Conservation (phyloP, 2,329 filamentous ascomycete species). For the Tolypocladium ophioglossoides region DNA sequence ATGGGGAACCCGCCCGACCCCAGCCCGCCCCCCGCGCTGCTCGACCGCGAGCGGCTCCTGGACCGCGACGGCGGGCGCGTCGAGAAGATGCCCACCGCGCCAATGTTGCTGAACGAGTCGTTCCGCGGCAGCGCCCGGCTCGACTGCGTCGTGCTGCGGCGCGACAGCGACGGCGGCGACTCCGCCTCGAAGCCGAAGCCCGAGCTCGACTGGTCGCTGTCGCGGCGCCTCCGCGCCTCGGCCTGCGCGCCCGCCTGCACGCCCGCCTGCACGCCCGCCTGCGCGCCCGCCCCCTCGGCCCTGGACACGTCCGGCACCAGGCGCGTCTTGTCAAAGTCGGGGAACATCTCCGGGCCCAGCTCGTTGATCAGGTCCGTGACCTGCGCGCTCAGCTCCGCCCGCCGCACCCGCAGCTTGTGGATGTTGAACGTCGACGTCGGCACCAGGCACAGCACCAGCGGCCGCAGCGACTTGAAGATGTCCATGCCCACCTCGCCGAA, state of each 20-base stretch:
- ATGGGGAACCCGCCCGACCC: constrained; percentile 54
- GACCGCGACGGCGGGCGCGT: constrained; percentile 77
- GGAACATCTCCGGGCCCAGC: constrained; percentile 89
- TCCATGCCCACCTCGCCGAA: constrained; percentile 99
- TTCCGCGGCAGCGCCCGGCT: constrained; percentile 61
- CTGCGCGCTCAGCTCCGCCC: constrained; percentile 64
- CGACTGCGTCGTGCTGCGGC: constrained; percentile 41
- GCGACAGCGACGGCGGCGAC: constrained; percentile 28
- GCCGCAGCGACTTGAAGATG: constrained; percentile 87
- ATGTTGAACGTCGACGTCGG: constrained; percentile 79
- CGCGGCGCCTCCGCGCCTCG: constrained; percentile 24
- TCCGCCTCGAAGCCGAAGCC: constrained; percentile 21
- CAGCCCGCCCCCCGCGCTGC: constrained; percentile 54
- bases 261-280: no score
- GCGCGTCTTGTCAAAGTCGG: constrained; percentile 78
- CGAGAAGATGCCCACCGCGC: constrained; percentile 80
- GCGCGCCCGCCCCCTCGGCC: constrained; percentile 19
- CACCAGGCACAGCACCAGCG: constrained; percentile 74
- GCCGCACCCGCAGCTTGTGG: constrained; percentile 60
- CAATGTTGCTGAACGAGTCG: constrained; percentile 88
- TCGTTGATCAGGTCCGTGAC: constrained; percentile 92
- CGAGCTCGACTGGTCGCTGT: constrained; percentile 37
- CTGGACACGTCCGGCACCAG: constrained; percentile 49
- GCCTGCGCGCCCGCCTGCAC: constrained; percentile 14
- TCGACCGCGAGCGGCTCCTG: constrained; percentile 58